Conservation (phyloP, 257 asterid species). For the Datura wrightii region DNA sequence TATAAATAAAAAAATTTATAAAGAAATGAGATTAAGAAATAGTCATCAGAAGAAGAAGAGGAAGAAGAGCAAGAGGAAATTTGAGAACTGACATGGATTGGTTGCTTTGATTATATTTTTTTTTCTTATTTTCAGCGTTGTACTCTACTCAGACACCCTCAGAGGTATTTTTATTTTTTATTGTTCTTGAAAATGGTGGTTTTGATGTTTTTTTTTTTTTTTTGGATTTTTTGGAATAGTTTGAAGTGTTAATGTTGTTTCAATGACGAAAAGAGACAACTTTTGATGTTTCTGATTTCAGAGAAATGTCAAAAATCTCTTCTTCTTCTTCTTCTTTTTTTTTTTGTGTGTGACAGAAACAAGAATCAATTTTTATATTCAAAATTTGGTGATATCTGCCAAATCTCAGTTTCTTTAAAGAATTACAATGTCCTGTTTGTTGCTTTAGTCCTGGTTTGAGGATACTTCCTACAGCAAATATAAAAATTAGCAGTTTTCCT, state of each 20-base stretch:
- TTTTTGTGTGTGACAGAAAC: neutral
- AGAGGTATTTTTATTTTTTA: constrained; percentile 8
- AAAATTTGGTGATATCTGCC: neutral
- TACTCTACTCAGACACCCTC: neutral
- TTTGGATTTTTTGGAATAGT: neutral
- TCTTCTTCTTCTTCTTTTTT: neutral
- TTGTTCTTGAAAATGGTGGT: neutral
- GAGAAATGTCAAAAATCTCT: neutral
- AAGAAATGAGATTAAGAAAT: neutral
- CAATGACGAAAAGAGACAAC: neutral
- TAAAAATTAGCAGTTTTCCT: neutral
- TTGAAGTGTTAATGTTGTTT: constrained; percentile 6
- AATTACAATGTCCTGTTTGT: neutral
- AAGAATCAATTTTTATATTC: neutral
- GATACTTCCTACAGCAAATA: neutral
- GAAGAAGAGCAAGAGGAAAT: neutral
- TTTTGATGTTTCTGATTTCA: constrained; percentile 2
- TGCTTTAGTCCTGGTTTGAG: neutral
- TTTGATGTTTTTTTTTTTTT: neutral
- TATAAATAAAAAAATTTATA: neutral
- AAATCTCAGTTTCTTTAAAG: neutral
- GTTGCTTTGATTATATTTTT: neutral
- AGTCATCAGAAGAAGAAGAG: neutral
- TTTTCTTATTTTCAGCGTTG: neutral
- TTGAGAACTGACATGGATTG: neutral